These are phyloP conservation scores for Lodderomyces beijingensis DNA, from an alignment of 1,139 yeast species.

Conservation along the genomic window DNA sequence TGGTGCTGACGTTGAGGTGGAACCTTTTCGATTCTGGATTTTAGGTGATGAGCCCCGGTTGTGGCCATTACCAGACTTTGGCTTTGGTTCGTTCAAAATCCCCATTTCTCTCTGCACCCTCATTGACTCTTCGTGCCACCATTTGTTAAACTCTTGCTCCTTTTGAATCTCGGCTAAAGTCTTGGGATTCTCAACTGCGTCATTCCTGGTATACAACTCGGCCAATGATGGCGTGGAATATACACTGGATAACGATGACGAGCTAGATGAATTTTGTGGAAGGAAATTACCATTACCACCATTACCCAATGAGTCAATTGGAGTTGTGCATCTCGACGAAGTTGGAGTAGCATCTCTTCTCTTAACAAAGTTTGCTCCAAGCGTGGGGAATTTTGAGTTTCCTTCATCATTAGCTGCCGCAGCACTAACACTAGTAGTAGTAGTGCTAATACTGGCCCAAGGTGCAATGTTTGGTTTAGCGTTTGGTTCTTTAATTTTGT, in stretches of 20 bases:
- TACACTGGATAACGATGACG: conserved; percentile 10
- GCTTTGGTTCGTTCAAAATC: not conserved
- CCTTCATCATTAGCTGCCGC: conserved; percentile 3
- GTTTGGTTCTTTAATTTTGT: not conserved
- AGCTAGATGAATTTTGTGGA: conserved; percentile 2
- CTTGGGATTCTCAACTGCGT: conserved; percentile 27
- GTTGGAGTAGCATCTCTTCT: not conserved
- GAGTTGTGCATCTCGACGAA: conserved; percentile 2
- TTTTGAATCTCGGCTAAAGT: conserved; percentile 67
- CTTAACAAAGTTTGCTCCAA: conserved; percentile 8
- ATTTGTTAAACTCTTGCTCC: conserved; percentile 72
- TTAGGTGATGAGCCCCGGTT: too few relatives aligned
- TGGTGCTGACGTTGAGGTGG: too few relatives aligned
- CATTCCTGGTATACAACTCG: conserved; percentile 28
- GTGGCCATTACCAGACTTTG: conserved; percentile 2
- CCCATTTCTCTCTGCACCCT: conserved; percentile 50
- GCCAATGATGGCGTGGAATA: conserved; percentile 26
- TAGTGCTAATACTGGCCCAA: conserved; percentile 6
- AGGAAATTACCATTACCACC: not conserved
- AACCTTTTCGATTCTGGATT: too few relatives aligned
- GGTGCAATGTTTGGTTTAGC: conserved; percentile 6
- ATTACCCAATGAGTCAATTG: conserved; percentile 5
- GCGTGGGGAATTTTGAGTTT: conserved; percentile 10
- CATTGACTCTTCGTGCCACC: conserved; percentile 77
- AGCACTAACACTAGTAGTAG: not conserved